phyloP scores from a whole-genome alignment of 345 rosid genomes.

The Boechera divaricarpa region DNA sequence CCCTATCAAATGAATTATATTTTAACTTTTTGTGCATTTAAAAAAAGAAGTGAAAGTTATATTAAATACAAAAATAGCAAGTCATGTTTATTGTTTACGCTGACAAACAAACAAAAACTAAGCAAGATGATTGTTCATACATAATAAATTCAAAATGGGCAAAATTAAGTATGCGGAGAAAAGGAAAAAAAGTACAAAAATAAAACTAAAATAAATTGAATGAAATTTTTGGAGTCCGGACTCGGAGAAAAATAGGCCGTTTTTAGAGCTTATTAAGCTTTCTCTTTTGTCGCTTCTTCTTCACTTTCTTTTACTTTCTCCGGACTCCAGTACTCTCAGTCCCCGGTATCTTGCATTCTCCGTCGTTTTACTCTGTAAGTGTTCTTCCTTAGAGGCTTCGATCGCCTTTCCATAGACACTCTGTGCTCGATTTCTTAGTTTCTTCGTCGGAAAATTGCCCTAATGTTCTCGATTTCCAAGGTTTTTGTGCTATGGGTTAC shows the following conservation, averaged over 20 bases:
- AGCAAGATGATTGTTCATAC: neutral
- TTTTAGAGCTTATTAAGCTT: neutral
- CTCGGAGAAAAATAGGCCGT: neutral
- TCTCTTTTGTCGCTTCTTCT: slow-evolving; percentile 1
- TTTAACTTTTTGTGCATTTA: too few species aligned
- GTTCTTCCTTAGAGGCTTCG: neutral
- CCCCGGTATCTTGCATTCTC: slow-evolving; percentile 28
- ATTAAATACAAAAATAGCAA: neutral
- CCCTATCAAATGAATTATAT: too few species aligned
- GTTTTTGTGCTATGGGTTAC: neutral
- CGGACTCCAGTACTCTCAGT: neutral
- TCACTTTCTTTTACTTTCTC: slow-evolving; percentile 2
- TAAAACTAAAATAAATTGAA: slow-evolving; percentile 4
- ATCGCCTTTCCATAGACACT: neutral
- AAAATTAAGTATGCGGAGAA: neutral
- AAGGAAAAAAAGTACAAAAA: neutral
- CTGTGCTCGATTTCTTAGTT: slow-evolving; percentile 11
- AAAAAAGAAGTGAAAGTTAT: too few species aligned
- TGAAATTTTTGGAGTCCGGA: slow-evolving; percentile 34
- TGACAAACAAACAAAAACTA: neutral
- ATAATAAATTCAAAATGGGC: neutral
- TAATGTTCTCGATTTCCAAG: slow-evolving; percentile 3
- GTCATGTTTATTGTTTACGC: neutral
- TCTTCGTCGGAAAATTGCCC: slow-evolving; percentile 5
- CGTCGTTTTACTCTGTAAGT: slow-evolving; percentile 35